Evolutionary conservation across 1,139 yeast genomes (phyloP).

Genomic region (Diutina rugosa): DNA sequence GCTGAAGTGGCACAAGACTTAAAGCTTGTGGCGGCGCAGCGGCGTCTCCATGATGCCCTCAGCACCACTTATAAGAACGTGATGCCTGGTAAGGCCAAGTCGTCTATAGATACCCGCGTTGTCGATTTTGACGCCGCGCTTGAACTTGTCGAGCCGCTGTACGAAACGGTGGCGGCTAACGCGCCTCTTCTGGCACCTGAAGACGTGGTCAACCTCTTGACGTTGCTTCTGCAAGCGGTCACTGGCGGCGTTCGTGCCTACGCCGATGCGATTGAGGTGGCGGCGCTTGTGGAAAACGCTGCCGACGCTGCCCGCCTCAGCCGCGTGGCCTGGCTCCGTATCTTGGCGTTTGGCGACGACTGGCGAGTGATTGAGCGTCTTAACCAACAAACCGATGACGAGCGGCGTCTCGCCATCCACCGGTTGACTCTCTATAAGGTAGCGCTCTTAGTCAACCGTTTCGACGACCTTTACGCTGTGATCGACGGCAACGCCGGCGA

Average conservation of each 20-base stretch:
- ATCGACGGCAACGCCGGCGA: neutral
- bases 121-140: constrained; percentile 8
- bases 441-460: neutral
- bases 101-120: constrained; percentile 10
- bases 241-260: constrained; percentile 12
- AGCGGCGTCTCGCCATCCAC: neutral
- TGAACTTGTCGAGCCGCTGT: constrained; percentile 16
- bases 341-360: neutral
- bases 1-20: constrained; percentile 7
- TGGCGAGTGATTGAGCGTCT: neutral
- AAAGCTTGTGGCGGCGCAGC: constrained; percentile 12
- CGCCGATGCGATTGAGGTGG: constrained; percentile 23
- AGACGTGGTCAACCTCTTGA: constrained; percentile 45
- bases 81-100: constrained; percentile 7
- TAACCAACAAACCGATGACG: neutral
- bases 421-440: neutral
- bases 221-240: constrained; percentile 29
- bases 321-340: neutral
- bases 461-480: neutral
- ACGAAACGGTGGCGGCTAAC: constrained; percentile 22
- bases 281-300: constrained; percentile 18
- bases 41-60: constrained; percentile 10
- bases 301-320: constrained; percentile 1
- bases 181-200: constrained; percentile 24
- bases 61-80: constrained; percentile 13